Base-by-base conservation (phyloP, 352 stramenopile genomes). In the Saprolegnia diclina region DNA sequence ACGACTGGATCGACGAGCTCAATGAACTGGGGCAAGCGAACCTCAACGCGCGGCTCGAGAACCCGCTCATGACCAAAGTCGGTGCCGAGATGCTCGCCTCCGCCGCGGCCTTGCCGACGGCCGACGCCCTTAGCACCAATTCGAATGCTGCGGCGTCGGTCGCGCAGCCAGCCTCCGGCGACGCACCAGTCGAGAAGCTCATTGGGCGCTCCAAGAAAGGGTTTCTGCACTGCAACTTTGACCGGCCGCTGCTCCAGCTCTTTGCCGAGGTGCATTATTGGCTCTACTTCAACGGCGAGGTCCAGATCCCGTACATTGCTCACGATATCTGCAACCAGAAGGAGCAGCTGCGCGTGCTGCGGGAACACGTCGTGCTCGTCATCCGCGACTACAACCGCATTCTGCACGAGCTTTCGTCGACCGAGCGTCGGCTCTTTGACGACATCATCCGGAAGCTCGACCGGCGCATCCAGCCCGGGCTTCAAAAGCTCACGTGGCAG, bases 301-400 rank as follows among this genome's bases (percentile, higher is more conserved):
- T 97, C 62, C 85, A 94, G 64, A 97, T 98, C 50, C 94, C 94
- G 22, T 98, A 98, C 77, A 89, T 96, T 71, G 94, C 94, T 2
- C 91, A 97, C 63, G 94, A 98, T 65, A 97, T 98, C 54, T 98
- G 88, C 71, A 98, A 97, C 68, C 89, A 97, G 67, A 92, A 94
- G 72, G 88, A 96, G 64, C 89, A 97, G 55, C 73, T 98, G 1
- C 87, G 92, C 6, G 79, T 97, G 21, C 76, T 97, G 44, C 79
- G 91, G 16, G 94, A 98, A 65, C 88, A 98, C 52, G 92, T 98
- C 4, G 97, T 98, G 89, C 81, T 97, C 0, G 89, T 98, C 22
- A 92, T 98, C 11, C 84, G 91, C 3, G 93, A 97, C 52, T 98
- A 98, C 76, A 98, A 98, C 72, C 83, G 86, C 21, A 98, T 98